phyloP scores from a whole-genome alignment of 78 protist genomes.

The Monosiga brevicollis region DNA sequence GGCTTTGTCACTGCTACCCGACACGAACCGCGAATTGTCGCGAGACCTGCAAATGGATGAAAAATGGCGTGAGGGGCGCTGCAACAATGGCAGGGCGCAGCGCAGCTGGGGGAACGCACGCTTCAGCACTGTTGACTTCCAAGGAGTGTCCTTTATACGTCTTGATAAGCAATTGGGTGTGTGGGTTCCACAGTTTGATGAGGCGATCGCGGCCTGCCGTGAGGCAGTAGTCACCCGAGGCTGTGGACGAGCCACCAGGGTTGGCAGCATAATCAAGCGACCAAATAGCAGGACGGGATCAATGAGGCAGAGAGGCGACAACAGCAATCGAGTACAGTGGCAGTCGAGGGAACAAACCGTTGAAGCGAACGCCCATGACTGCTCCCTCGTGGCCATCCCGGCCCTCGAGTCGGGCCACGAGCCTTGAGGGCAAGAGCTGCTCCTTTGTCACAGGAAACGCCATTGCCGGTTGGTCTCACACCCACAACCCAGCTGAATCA shows the following conservation, averaged over 20 bases:
- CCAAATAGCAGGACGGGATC: too few relatives aligned
- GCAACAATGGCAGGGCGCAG: neutral
- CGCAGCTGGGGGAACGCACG: neutral
- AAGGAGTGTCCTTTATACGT: slow-evolving; percentile 19
- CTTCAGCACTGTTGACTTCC: slow-evolving; percentile 4
- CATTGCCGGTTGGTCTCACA: too few relatives aligned
- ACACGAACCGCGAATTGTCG: neutral
- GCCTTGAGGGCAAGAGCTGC: too few relatives aligned
- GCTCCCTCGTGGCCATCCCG: neutral
- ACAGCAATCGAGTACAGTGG: neutral
- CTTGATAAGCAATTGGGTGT: slow-evolving; percentile 16
- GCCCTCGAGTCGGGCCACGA: too few relatives aligned
- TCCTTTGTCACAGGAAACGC: too few relatives aligned
- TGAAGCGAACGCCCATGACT: neutral
- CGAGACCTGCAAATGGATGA: neutral
- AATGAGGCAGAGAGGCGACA: neutral
- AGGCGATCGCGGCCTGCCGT: slow-evolving; percentile 12
- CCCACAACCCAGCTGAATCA: too few relatives aligned
- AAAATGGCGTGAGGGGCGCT: neutral
- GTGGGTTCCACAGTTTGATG: slow-evolving; percentile 37
- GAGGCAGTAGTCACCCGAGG: slow-evolving; percentile 9
- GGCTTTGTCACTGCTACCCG: slow-evolving; percentile 2
- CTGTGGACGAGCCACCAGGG: too few relatives aligned
- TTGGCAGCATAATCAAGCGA: too few relatives aligned
- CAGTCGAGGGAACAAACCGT: neutral